Conservation (phyloP, 805 yeast genomes). For the Starmera caribaea region DNA sequence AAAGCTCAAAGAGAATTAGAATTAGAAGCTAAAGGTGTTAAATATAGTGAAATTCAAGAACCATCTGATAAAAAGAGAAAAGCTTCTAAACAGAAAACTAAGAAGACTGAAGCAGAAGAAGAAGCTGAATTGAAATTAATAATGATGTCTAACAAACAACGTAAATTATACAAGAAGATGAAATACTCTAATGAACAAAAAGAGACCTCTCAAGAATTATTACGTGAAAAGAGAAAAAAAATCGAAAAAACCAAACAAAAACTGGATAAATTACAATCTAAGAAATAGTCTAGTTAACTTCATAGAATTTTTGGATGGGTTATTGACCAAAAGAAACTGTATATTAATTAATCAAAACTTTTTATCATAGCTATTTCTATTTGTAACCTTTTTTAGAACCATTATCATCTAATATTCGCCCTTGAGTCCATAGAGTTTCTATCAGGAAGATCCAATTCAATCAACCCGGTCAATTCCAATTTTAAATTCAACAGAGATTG, state of each 20-base stretch:
- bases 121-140: slow-evolving; percentile 89
- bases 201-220: slow-evolving; percentile 61
- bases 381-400: neutral
- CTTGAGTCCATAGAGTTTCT: slow-evolving; percentile 77
- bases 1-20: slow-evolving; percentile 75
- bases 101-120: slow-evolving; percentile 43
- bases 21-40: slow-evolving; percentile 82
- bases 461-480: slow-evolving; percentile 55
- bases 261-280: slow-evolving; percentile 7
- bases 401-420: slow-evolving; percentile 17
- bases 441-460: slow-evolving; percentile 67
- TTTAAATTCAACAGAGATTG: slow-evolving; percentile 54
- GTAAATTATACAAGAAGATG: slow-evolving; percentile 90
- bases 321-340: too few relatives aligned
- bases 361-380: neutral
- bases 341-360: neutral
- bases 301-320: neutral
- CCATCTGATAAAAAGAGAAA: slow-evolving; percentile 26
- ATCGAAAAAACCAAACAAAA: slow-evolving; percentile 40
- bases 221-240: slow-evolving; percentile 61
- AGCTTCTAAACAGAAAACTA: slow-evolving; percentile 27
- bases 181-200: slow-evolving; percentile 82
- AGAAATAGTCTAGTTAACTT: neutral
- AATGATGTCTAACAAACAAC: slow-evolving; percentile 97
- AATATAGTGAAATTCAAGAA: slow-evolving; percentile 51